These are phyloP conservation scores for Penicillium bialowiezense DNA, from an alignment of 495 filamentous ascomycete species.

Conservation along the genomic window DNA sequence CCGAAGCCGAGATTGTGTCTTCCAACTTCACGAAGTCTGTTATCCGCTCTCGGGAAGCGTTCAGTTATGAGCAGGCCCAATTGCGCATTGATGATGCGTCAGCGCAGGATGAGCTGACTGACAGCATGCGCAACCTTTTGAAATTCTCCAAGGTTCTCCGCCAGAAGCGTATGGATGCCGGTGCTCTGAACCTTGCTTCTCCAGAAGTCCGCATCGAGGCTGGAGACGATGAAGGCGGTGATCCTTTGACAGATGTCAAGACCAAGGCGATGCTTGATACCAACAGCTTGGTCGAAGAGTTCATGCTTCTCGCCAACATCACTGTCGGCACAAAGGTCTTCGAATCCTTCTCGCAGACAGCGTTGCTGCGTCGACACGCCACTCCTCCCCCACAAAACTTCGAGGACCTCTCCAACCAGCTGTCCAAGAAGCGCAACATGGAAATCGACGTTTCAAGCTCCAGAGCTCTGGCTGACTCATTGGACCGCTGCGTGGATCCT, in stretches of 20 bases:
- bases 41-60: constrained; percentile 95
- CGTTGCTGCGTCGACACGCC: constrained; percentile 85
- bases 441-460: constrained; percentile 80
- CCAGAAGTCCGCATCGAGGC: constrained; percentile 93
- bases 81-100: constrained; percentile 84
- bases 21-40: constrained; percentile 92
- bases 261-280: constrained; percentile 92
- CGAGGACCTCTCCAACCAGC: constrained; percentile 85
- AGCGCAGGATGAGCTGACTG: constrained; percentile 81
- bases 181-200: constrained; percentile 89
- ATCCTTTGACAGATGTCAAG: constrained; percentile 87
- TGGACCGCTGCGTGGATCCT: constrained; percentile 78
- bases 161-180: constrained; percentile 93
- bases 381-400: constrained; percentile 94
- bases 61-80: constrained; percentile 96
- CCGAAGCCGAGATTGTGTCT: constrained; percentile 78
- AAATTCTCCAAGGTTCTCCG: constrained; percentile 90
- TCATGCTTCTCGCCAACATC: constrained; percentile 98
- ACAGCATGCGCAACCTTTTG: constrained; percentile 84
- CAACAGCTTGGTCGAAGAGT: constrained; percentile 96
- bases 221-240: constrained; percentile 93
- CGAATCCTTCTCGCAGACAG: constrained; percentile 88
- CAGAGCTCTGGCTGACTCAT: constrained; percentile 82
- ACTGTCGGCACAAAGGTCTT: constrained; percentile 86
- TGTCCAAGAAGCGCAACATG: constrained; percentile 78